Evolutionary conservation across 2,329 filamentous ascomycete genomes (phyloP), one percentile per base, ranked within the genome.

Genomic region (Pyricularia sp.): DNA sequence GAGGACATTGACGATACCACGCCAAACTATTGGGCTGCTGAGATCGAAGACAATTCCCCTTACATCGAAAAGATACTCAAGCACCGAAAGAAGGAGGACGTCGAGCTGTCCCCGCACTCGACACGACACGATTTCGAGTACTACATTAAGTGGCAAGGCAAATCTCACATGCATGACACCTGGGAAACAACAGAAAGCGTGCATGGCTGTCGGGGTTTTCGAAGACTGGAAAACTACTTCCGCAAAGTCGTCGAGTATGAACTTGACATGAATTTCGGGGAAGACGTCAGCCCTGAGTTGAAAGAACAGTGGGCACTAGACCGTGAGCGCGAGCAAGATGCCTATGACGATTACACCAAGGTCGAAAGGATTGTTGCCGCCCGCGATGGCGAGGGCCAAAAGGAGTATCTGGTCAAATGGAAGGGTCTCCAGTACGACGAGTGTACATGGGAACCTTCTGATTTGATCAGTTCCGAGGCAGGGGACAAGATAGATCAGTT

Each of bases 361-460:
- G 93, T 97, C 36, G 95, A 99, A 78, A 89, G 95, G 74, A 90
- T 99, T 70, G 97, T 99, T 74, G 92, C 92, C 68, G 87, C 90
- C 70, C 89, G 92, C 71, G 88, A 93, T 69, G 91, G 90, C 28
- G 93, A 95, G 17, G 90, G 92, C 10, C 92, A 89, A 66, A 87
- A 87, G 0, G 93, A 98, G 77, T 99, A 99, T 78, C 92, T 90
- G 72, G 91, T 98, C 79, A 99, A 99, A 81, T 99, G 95, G 93
- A 97, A 95, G 79, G 92, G 92, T 12, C 86, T 98, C 67, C 92
- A 90, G 68, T 99, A 99, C 77, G 94, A 98, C 74, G 90, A 90
- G 71, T 97, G 92, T 79, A 99, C 96, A 1, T 99, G 96, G 96
- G 95, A 99, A 78, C 80, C 83, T 59, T 92, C 89, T 58, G 84